Conservation (phyloP, 345 rosid genomes). For the Eucalyptus erythrocorys region DNA sequence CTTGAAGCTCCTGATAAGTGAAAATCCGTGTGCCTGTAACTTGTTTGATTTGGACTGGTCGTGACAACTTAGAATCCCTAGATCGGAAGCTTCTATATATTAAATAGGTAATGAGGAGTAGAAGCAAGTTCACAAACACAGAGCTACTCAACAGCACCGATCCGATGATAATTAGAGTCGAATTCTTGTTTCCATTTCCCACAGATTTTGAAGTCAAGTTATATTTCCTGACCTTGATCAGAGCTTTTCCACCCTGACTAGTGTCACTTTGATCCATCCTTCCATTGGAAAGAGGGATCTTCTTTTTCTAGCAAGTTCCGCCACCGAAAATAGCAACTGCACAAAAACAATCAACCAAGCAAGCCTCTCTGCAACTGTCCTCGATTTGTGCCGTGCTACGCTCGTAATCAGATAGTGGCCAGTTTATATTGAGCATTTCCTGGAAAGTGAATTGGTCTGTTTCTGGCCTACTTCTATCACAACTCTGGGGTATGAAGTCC, state of each 20-base stretch:
- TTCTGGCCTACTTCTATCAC: constrained; percentile 1
- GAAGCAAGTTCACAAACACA: neutral
- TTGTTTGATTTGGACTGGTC: no score
- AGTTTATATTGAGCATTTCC: constrained; percentile 5
- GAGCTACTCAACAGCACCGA: no score
- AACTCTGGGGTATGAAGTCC: constrained; percentile 17
- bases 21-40: no score
- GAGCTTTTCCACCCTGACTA: constrained; percentile 10
- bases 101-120: neutral
- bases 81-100: no score
- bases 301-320: constrained; percentile 32
- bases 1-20: no score
- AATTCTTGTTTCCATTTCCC: no score
- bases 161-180: no score
- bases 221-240: constrained; percentile 1
- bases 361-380: neutral
- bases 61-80: no score
- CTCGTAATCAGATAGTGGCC: constrained; percentile 18
- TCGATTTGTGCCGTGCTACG: neutral
- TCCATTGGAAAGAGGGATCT: constrained; percentile 6
- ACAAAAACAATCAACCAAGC: constrained; percentile 45
- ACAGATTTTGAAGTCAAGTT: no score
- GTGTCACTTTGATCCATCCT: rapidly evolving
- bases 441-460: neutral
- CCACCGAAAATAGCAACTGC: constrained; percentile 16